Evolutionary conservation across 305 asterid genomes (phyloP).

Genomic region (Fraxinus floribunda): DNA sequence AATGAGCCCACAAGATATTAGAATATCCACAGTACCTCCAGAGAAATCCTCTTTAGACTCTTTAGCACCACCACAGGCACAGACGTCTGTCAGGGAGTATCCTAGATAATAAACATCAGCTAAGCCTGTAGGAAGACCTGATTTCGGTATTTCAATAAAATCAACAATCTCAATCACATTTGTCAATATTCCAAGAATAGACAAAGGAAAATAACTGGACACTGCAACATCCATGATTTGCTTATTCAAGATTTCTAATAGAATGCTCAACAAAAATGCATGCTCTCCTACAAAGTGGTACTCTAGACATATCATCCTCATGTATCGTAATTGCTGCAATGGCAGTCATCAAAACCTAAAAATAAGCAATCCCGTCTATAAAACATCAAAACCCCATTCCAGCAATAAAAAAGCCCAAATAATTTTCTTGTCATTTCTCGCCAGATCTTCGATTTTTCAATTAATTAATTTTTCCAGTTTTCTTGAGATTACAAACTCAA

Average conservation of each 20-base stretch:
- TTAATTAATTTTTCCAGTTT: too few species aligned
- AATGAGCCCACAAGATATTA: conserved; percentile 54
- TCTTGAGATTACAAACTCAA: too few species aligned
- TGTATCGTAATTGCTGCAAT: conserved; percentile 33
- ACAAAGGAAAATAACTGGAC: conserved; percentile 37
- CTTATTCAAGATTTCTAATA: conserved; percentile 56
- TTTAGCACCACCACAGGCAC: conserved; percentile 43
- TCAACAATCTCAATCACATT: conserved; percentile 40
- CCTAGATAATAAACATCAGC: conserved; percentile 60
- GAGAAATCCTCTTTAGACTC: conserved; percentile 26
- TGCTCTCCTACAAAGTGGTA: conserved; percentile 43
- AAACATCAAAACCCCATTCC: neutral
- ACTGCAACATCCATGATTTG: conserved; percentile 41
- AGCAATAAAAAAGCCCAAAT: neutral
- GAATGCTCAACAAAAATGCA: conserved; percentile 51
- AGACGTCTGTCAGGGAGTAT: conserved; percentile 63
- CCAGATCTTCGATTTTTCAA: conserved; percentile 28
- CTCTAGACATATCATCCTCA: conserved; percentile 22
- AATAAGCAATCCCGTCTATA: neutral
- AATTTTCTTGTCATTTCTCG: conserved; percentile 32
- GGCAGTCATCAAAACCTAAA: neutral
- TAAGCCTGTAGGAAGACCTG: conserved; percentile 61
- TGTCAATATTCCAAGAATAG: conserved; percentile 47
- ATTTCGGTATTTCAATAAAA: conserved; percentile 40
- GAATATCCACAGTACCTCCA: conserved; percentile 37